Percentiles rank a stretch among this genome's conserved stretches.
phyloP scores from a whole-genome alignment of 495 filamentous ascomycete genomes.

The Entonaema liquescens region DNA sequence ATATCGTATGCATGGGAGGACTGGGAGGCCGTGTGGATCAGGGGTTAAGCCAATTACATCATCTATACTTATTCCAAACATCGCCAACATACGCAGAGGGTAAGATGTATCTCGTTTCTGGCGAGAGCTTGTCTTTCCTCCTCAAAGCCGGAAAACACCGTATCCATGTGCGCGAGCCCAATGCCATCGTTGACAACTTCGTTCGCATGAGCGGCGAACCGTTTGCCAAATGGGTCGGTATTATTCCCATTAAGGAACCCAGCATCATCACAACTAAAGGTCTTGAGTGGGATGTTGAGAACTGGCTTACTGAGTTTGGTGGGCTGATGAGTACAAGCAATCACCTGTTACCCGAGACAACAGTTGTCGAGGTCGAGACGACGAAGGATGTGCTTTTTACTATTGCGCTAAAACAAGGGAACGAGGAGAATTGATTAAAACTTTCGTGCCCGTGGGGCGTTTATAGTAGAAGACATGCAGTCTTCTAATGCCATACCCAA shows the following conservation, averaged over 20 bases:
- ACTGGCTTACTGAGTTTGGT: conserved; percentile 85
- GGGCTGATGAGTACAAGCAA: conserved; percentile 93
- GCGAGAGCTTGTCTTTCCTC: conserved; percentile 81
- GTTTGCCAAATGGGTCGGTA: conserved; percentile 75
- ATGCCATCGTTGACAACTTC: conserved; percentile 39
- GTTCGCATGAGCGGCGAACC: conserved; percentile 54
- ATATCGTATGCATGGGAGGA: conserved; percentile 79
- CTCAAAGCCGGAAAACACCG: conserved; percentile 71
- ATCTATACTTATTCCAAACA: conserved; percentile 69
- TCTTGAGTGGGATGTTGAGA: conserved; percentile 86
- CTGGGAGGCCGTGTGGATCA: conserved; percentile 93
- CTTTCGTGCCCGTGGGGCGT: not conserved
- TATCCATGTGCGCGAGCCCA: conserved; percentile 67
- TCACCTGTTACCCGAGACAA: conserved; percentile 66
- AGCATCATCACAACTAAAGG: conserved; percentile 78
- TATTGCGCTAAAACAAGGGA: conserved; percentile 66
- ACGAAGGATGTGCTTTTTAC: conserved; percentile 83
- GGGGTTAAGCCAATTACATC: conserved; percentile 84
- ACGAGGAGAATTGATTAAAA: not conserved
- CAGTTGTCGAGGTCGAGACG: conserved; percentile 67
- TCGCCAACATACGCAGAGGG: conserved; percentile 55
- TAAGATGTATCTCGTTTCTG: conserved; percentile 75
- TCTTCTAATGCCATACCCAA: not conserved
- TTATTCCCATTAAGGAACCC: conserved; percentile 80
- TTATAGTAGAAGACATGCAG: not conserved